phyloP scores from a whole-genome alignment of 2,329 filamentous ascomycete species.

The Lachnellula occidentalis region DNA sequence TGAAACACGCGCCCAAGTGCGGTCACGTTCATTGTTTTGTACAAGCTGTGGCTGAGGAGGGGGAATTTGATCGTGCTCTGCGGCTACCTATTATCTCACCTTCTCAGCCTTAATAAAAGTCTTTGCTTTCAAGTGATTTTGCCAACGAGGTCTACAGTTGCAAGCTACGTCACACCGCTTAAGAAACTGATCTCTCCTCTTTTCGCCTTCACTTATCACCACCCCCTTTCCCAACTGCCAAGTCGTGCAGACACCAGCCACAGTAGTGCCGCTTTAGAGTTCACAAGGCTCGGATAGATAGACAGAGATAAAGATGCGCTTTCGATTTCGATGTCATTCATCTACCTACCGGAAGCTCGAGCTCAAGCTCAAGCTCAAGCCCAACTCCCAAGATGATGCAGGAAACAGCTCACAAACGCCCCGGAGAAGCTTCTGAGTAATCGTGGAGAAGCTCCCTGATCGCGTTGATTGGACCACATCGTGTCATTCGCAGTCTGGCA shows the following conservation, averaged over 20 bases:
- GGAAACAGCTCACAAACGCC: too few species aligned
- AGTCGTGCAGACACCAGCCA: constrained; percentile 12
- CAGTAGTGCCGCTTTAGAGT: constrained; percentile 14
- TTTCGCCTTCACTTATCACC: too few species aligned
- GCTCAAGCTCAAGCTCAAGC: too few species aligned
- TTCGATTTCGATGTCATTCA: too few species aligned
- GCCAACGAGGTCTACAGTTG: background rate
- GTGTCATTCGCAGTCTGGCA: background rate
- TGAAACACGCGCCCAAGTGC: background rate
- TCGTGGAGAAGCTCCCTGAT: too few species aligned
- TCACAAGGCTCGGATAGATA: too few species aligned
- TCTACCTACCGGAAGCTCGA: too few species aligned
- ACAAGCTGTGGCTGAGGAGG: background rate
- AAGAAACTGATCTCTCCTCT: background rate
- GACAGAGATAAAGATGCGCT: too few species aligned
- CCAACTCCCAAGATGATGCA: too few species aligned
- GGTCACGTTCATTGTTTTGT: background rate
- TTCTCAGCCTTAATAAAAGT: background rate
- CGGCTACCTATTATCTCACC: background rate
- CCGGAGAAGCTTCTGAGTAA: too few species aligned
- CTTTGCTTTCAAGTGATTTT: too few species aligned
- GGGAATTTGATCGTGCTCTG: background rate
- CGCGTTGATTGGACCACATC: background rate
- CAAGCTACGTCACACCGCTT: background rate
- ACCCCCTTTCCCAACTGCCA: background rate